Percentiles rank a stretch among this genome's conserved stretches.
Evolutionary conservation across 768 basidiomycete genomes (phyloP).

Genomic region (Tricholoma sp.): DNA sequence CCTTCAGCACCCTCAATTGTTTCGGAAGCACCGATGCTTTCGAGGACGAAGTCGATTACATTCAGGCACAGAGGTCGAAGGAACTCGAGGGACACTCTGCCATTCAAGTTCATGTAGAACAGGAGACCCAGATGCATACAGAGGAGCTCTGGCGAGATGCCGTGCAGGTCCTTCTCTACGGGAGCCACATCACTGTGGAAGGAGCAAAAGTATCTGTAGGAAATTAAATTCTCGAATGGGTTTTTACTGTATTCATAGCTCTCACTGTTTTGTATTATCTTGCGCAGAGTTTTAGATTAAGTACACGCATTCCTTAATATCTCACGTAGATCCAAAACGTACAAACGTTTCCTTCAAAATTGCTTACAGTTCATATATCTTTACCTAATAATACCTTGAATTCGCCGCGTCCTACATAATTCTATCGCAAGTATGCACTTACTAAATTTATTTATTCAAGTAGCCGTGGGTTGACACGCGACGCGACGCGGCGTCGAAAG

Average conservation of each 20-base stretch:
- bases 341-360: too few species aligned
- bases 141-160: constrained; percentile 13
- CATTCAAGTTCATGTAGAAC: constrained; percentile 11
- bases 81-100: constrained; percentile 10
- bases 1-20: constrained; percentile 24
- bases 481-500: too few species aligned
- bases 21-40: constrained; percentile 25
- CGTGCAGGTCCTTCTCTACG: constrained; percentile 9
- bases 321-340: not conserved
- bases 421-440: too few species aligned
- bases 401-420: too few species aligned
- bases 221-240: not conserved
- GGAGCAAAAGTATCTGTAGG: not conserved
- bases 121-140: constrained; percentile 1
- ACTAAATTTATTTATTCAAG: too few species aligned
- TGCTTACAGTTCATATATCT: too few species aligned
- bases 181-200: not conserved
- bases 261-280: not conserved
- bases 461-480: too few species aligned
- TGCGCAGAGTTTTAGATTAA: not conserved
- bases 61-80: constrained; percentile 18
- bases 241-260: not conserved
- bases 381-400: too few species aligned
- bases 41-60: constrained; percentile 23
- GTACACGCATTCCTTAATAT: too few species aligned